phyloP scores from a whole-genome alignment of 2,329 filamentous ascomycete genomes.

The Pseudogymnoascus sp. region DNA sequence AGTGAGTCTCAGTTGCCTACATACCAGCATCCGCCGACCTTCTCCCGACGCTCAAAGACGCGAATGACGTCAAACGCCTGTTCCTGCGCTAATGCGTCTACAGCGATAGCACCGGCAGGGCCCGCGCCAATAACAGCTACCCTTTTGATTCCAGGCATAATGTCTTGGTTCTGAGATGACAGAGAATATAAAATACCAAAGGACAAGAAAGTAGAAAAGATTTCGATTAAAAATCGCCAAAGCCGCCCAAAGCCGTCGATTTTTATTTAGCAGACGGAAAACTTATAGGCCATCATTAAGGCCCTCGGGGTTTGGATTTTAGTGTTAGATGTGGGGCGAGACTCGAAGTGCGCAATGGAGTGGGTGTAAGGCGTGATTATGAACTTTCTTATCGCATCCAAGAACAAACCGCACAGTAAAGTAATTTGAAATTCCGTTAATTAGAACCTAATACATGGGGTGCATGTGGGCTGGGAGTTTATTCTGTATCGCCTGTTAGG shows the following conservation, averaged over 20 bases:
- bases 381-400: background rate
- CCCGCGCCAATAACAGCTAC: conserved; percentile 58
- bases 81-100: conserved; percentile 55
- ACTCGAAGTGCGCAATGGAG: background rate
- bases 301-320: background rate
- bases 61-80: conserved; percentile 52
- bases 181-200: background rate
- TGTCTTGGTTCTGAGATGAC: background rate
- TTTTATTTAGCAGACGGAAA: background rate
- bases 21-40: conserved; percentile 56
- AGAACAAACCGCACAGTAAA: background rate
- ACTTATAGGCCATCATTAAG: background rate
- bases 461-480: background rate
- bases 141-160: conserved; percentile 26
- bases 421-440: background rate
- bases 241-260: background rate
- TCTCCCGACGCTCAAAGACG: conserved; percentile 56
- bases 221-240: background rate
- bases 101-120: conserved; percentile 53
- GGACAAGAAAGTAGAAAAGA: background rate
- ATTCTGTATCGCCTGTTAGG: background rate
- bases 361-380: background rate
- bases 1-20: background rate
- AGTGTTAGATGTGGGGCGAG: background rate
- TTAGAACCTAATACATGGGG: background rate